Conservation (phyloP, 2,329 filamentous ascomycete genomes). For the Coniella vitis region DNA sequence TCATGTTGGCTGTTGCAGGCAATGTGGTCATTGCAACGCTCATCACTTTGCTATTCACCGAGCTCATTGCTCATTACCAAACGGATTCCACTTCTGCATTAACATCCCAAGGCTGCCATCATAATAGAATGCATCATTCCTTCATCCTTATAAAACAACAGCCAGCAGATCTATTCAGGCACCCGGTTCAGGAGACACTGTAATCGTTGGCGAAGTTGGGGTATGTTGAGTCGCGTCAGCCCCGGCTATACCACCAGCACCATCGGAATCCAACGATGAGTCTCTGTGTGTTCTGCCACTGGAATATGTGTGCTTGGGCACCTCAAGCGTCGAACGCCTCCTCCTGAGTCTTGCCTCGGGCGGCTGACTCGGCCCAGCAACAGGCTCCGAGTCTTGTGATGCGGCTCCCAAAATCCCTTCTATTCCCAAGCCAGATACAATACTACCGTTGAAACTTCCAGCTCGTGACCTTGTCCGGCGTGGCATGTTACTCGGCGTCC, state of each 20-base stretch:
- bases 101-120: too few relatives aligned
- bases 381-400: neutral
- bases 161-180: too few relatives aligned
- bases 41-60: too few relatives aligned
- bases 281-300: neutral
- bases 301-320: slow-evolving; percentile 1
- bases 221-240: neutral
- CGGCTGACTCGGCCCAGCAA: neutral
- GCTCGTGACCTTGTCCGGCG: neutral
- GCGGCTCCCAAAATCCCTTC: neutral
- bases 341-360: neutral
- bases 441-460: slow-evolving; percentile 1
- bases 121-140: neutral
- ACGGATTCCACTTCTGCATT: too few relatives aligned
- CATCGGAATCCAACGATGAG: neutral
- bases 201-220: neutral
- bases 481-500: neutral
- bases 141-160: neutral
- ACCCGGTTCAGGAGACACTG: neutral
- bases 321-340: slow-evolving; percentile 3
- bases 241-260: neutral
- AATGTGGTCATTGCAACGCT: too few relatives aligned
- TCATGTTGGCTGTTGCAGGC: too few relatives aligned
- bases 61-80: too few relatives aligned
- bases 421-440: slow-evolving; percentile 1